phyloP scores from a whole-genome alignment of 768 basidiomycete species.

The Suillus fuscotomentosus region DNA sequence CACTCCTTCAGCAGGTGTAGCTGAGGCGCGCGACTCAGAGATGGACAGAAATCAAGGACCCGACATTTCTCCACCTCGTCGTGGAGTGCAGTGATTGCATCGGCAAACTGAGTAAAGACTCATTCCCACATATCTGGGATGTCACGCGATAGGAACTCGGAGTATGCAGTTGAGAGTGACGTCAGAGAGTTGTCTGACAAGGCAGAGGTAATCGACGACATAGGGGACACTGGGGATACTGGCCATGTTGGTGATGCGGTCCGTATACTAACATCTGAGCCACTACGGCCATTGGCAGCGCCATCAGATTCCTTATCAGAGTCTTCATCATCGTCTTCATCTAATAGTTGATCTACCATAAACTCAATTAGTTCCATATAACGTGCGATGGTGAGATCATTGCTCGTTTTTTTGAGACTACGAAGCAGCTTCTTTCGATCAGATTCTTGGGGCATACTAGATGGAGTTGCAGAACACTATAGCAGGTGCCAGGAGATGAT shows the following conservation, averaged over 20 bases:
- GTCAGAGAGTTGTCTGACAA: neutral
- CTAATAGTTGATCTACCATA: too few relatives aligned
- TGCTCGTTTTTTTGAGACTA: too few relatives aligned
- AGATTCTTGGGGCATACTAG: too few relatives aligned
- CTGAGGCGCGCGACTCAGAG: neutral
- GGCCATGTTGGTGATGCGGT: neutral
- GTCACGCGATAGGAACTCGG: neutral
- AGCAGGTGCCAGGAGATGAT: too few relatives aligned
- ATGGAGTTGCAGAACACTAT: too few relatives aligned
- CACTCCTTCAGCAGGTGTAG: constrained; percentile 4
- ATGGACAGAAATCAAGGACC: neutral
- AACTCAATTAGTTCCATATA: too few relatives aligned
- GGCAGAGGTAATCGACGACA: neutral
- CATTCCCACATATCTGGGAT: neutral
- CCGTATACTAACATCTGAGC: neutral
- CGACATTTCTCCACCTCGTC: neutral
- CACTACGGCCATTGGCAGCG: neutral
- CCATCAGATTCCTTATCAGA: too few relatives aligned
- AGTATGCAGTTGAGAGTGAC: neutral
- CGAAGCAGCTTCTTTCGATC: too few relatives aligned
- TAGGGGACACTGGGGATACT: neutral
- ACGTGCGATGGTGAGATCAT: too few relatives aligned
- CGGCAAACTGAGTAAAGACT: neutral
- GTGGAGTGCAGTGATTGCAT: neutral
- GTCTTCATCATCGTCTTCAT: too few relatives aligned